These are phyloP conservation scores for Zanthoxylum bungeanum DNA, from an alignment of 345 rosid species.

Conservation along the genomic window DNA sequence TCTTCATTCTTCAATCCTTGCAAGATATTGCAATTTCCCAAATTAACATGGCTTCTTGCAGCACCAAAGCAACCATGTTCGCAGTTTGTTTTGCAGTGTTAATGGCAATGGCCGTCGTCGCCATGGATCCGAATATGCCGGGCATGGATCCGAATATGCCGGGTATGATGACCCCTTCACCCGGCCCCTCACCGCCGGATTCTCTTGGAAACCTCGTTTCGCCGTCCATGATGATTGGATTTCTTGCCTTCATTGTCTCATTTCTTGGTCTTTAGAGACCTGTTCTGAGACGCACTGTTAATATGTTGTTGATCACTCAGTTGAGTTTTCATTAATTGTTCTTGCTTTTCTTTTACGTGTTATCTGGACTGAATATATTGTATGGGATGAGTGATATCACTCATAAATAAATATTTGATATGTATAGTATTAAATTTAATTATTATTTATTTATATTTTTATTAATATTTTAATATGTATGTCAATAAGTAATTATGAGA, in stretches of 20 bases:
- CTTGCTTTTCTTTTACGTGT: too few species aligned
- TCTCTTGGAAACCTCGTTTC: neutral
- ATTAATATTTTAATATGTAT: too few species aligned
- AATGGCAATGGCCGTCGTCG: slow-evolving; percentile 20
- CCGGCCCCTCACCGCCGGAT: neutral
- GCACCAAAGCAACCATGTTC: slow-evolving; percentile 2
- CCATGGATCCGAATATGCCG: slow-evolving; percentile 15
- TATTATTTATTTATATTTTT: too few species aligned
- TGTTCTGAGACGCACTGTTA: too few species aligned
- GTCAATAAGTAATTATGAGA: too few species aligned
- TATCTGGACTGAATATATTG: too few species aligned
- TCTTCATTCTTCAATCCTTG: neutral
- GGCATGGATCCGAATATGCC: slow-evolving; percentile 25
- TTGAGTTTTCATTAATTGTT: too few species aligned
- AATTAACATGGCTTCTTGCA: slow-evolving; percentile 11
- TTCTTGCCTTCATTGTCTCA: slow-evolving; percentile 20
- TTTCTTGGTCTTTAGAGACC: slow-evolving; percentile 10
- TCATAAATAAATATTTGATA: too few species aligned
- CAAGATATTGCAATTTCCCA: neutral
- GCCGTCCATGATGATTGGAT: slow-evolving; percentile 23
- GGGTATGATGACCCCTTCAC: slow-evolving; percentile 15
- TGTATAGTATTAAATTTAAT: too few species aligned
- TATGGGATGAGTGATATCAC: too few species aligned
- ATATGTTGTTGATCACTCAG: too few species aligned
- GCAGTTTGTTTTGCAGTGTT: slow-evolving; percentile 19